phyloP scores from a whole-genome alignment of 73 alveolate genomes.

The Uronychia setigera region DNA sequence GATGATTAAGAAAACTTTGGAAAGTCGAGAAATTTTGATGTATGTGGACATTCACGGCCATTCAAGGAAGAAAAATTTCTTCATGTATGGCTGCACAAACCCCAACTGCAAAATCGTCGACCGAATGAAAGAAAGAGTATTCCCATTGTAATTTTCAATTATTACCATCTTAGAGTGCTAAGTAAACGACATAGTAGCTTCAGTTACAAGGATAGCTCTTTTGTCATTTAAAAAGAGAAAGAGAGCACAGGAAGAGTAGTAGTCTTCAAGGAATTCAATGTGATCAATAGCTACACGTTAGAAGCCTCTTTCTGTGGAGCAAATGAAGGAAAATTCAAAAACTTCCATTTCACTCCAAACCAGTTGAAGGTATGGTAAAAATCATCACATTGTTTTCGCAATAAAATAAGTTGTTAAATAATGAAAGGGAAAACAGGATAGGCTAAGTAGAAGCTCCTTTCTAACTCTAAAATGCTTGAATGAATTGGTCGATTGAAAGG shows the following conservation, averaged over 20 bases:
- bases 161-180: not conserved
- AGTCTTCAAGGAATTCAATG: conserved; percentile 37
- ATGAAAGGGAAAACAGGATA: too few relatives aligned
- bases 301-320: conserved; percentile 73
- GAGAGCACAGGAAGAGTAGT: conserved; percentile 77
- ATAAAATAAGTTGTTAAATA: too few relatives aligned
- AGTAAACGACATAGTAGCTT: conserved; percentile 31
- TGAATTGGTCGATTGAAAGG: not conserved
- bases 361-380: conserved; percentile 22
- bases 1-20: conserved; percentile 68
- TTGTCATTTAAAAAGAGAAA: conserved; percentile 51
- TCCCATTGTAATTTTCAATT: conserved; percentile 38
- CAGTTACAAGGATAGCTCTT: conserved; percentile 47
- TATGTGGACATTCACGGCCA: conserved; percentile 85
- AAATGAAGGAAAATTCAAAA: conserved; percentile 49
- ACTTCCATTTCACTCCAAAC: conserved; percentile 46
- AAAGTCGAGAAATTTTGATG: conserved; percentile 68
- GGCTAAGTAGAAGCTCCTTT: too few relatives aligned
- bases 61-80: conserved; percentile 79
- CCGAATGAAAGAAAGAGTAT: conserved; percentile 47
- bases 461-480: too few relatives aligned
- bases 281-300: conserved; percentile 52
- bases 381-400: too few relatives aligned
- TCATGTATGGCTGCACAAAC: conserved; percentile 73
- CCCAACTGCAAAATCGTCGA: conserved; percentile 14